Percentiles rank a stretch among this genome's conserved stretches.
phyloP scores from a whole-genome alignment of 2,329 filamentous ascomycete genomes.

The Immersiporthe knoxdaviesiana region DNA sequence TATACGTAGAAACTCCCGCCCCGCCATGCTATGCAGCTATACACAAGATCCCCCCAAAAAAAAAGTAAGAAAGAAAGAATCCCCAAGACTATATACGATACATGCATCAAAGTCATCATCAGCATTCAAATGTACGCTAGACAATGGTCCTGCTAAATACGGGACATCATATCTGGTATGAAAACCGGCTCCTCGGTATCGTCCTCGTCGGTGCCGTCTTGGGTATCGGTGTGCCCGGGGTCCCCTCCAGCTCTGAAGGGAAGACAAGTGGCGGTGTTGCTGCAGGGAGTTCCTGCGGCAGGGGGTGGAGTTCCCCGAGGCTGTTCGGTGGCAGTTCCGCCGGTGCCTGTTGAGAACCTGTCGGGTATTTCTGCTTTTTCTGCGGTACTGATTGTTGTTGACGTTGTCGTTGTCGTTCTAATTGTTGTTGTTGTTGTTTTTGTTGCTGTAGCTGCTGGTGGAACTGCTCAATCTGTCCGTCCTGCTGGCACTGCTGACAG shows the following conservation, averaged over 20 bases:
- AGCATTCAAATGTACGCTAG: not conserved
- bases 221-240: not conserved
- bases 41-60: not conserved
- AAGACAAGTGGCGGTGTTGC: slow-evolving; percentile 12
- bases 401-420: not conserved
- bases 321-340: slow-evolving; percentile 18
- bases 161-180: slow-evolving; percentile 3
- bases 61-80: not conserved
- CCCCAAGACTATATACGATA: slow-evolving; percentile 1
- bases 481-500: slow-evolving; percentile 9
- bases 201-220: slow-evolving; percentile 9
- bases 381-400: not conserved
- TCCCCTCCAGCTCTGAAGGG: slow-evolving; percentile 12
- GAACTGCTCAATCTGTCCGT: slow-evolving; percentile 9
- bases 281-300: slow-evolving; percentile 20
- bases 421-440: not conserved
- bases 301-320: not conserved
- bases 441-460: not conserved
- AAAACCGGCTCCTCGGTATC: slow-evolving; percentile 16
- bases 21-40: slow-evolving; percentile 15
- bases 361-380: slow-evolving; percentile 11
- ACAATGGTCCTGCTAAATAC: not conserved
- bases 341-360: slow-evolving; percentile 3
- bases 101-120: slow-evolving; percentile 2
- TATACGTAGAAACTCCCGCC: slow-evolving; percentile 1